A percentile compares a stretch with the other conserved stretches of the same genome.
These are phyloP conservation scores for Favolaschia claudopus DNA, from an alignment of 768 basidiomycete species.

Conservation along the genomic window DNA sequence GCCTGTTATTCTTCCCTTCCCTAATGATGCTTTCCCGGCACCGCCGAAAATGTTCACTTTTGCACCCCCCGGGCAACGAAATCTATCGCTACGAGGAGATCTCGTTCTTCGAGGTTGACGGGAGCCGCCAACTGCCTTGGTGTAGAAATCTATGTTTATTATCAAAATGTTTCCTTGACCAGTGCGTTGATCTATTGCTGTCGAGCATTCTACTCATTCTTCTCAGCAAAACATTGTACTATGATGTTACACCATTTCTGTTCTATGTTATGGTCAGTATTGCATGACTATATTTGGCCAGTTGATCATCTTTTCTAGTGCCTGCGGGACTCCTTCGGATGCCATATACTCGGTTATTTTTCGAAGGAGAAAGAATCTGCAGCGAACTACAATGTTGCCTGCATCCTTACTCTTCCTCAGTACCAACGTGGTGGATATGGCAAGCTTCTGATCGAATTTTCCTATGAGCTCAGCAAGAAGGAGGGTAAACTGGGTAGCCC, in stretches of 20 bases:
- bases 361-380: conserved; percentile 99
- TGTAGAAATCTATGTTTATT: conserved; percentile 96
- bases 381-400: conserved; percentile 98
- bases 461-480: conserved; percentile 96
- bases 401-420: conserved; percentile 96
- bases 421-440: conserved; percentile 97
- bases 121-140: conserved; percentile 93
- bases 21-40: conserved; percentile 92
- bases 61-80: conserved; percentile 98
- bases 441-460: conserved; percentile 95
- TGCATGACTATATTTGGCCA: neutral
- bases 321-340: conserved; percentile 87
- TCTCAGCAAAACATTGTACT: conserved; percentile 94
- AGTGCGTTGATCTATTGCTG: conserved; percentile 64
- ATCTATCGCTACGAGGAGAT: conserved; percentile 98
- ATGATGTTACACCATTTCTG: conserved; percentile 99
- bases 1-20: conserved; percentile 91
- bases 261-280: conserved; percentile 95
- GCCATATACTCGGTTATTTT: conserved; percentile 97
- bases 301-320: conserved; percentile 51
- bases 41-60: conserved; percentile 86
- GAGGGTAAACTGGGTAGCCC: conserved; percentile 96
- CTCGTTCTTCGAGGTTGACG: conserved; percentile 98
- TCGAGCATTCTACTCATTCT: conserved; percentile 18
- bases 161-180: conserved; percentile 98